phyloP scores from a whole-genome alignment of 2,329 filamentous ascomycete species.

The Aspergillus pseudoviridinutans region DNA sequence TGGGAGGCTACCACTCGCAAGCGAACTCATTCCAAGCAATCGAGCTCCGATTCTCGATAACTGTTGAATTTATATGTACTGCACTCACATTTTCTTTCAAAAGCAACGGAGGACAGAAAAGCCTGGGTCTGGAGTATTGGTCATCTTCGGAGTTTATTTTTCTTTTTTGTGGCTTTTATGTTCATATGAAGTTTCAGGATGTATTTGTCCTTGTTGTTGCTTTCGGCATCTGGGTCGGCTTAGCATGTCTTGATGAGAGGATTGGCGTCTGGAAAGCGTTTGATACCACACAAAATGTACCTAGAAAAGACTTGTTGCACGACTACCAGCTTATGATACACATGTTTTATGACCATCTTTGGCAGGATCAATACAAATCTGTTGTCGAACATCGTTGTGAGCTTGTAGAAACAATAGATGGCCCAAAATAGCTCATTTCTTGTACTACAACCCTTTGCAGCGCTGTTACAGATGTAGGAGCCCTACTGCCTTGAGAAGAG shows the following conservation, averaged over 20 bases:
- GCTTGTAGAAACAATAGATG: neutral
- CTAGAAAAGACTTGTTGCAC: slow-evolving; percentile 2
- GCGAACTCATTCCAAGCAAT: slow-evolving; percentile 23
- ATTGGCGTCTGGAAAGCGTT: slow-evolving; percentile 12
- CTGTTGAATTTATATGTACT: neutral
- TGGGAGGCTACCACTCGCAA: slow-evolving; percentile 45
- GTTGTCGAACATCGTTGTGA: neutral
- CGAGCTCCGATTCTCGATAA: slow-evolving; percentile 15
- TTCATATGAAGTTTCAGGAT: neutral
- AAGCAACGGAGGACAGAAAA: neutral
- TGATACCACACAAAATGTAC: slow-evolving; percentile 1
- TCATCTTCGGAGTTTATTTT: neutral
- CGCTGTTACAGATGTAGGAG: no score
- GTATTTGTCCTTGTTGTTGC: slow-evolving; percentile 4
- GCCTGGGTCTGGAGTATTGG: neutral
- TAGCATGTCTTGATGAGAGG: slow-evolving; percentile 2
- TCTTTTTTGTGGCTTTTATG: neutral
- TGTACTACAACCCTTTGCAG: neutral
- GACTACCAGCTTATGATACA: slow-evolving; percentile 4
- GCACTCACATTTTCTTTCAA: slow-evolving; percentile 1
- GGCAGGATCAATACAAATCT: neutral
- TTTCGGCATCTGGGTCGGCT: slow-evolving; percentile 1
- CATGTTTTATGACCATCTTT: slow-evolving; percentile 3
- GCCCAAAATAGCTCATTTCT: neutral
- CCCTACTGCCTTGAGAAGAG: neutral